phyloP scores from a whole-genome alignment of 1,284 basidiomycete species.

The Papiliotrema flavescens region DNA sequence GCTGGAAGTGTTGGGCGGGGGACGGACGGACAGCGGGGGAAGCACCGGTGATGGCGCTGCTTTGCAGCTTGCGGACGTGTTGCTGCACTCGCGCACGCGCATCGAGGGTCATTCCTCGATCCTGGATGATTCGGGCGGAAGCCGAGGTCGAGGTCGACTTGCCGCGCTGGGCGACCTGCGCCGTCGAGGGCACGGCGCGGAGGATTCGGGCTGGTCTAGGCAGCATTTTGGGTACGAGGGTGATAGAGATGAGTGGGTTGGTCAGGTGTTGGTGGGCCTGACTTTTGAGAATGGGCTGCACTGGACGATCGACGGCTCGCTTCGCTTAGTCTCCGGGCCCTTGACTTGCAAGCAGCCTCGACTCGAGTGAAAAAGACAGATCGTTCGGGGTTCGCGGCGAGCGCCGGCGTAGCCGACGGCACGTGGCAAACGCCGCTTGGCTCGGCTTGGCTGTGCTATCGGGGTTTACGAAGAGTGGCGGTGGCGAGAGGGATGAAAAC shows the following conservation, averaged over 20 bases:
- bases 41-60: slow-evolving; percentile 58
- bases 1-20: slow-evolving; percentile 47
- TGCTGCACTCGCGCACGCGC: slow-evolving; percentile 62
- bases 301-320: too few relatives aligned
- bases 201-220: slow-evolving; percentile 33
- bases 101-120: slow-evolving; percentile 42
- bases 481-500: too few relatives aligned
- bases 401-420: too few relatives aligned
- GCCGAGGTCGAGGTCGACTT: slow-evolving; percentile 21
- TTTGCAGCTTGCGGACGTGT: slow-evolving; percentile 63
- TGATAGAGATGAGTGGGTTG: too few relatives aligned
- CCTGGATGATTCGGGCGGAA: slow-evolving; percentile 18
- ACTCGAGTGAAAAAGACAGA: slow-evolving; percentile 4
- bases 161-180: slow-evolving; percentile 15
- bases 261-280: slow-evolving; percentile 9
- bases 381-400: background rate
- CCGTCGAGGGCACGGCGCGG: slow-evolving; percentile 21
- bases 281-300: too few relatives aligned
- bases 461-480: too few relatives aligned
- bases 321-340: too few relatives aligned
- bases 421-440: too few relatives aligned
- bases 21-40: slow-evolving; percentile 54
- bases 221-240: slow-evolving; percentile 33
- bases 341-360: too few relatives aligned
- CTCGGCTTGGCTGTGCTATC: too few relatives aligned